These are phyloP conservation scores for Protomyces pachydermus DNA, from an alignment of 1,139 yeast genomes.

Conservation along the genomic window DNA sequence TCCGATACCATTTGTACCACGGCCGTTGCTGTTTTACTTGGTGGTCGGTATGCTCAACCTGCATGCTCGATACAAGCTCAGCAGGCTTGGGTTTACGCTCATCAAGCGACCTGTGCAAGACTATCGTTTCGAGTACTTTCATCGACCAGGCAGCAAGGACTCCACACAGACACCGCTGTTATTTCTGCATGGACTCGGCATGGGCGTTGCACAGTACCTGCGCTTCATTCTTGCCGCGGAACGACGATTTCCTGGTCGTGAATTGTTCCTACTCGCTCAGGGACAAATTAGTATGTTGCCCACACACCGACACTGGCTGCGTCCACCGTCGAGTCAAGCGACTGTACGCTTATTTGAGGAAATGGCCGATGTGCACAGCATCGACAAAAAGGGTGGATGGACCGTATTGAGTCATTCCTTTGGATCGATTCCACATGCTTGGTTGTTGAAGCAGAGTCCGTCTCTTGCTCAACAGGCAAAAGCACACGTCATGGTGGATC, in stretches of 20 bases:
- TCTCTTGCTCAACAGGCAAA: not conserved
- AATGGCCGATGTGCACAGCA: not conserved
- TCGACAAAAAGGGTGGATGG: conserved; percentile 8
- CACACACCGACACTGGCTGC: conserved; percentile 13
- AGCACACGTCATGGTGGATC: conserved; percentile 23
- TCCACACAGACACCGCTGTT: conserved; percentile 7
- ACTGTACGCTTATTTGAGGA: not conserved
- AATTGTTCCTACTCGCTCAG: conserved; percentile 8
- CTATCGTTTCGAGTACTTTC: conserved; percentile 9
- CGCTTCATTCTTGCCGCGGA: not conserved
- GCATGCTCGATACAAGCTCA: not conserved
- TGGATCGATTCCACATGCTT: conserved; percentile 23
- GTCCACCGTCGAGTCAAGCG: conserved; percentile 9
- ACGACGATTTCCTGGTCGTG: not conserved
- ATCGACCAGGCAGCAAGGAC: not conserved
- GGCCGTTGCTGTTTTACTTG: conserved; percentile 8
- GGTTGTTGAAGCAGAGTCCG: conserved; percentile 11
- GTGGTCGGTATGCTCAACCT: conserved; percentile 4
- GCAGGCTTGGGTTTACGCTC: not conserved
- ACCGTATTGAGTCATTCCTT: conserved; percentile 24
- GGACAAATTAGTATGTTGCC: conserved; percentile 21
- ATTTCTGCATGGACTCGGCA: conserved; percentile 27
- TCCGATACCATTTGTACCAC: conserved; percentile 16
- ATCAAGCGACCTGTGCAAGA: not conserved
- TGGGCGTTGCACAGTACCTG: conserved; percentile 24